Evolutionary conservation across 176 grass and related monocot genomes (phyloP), one percentile per base, ranked within the genome.

Genomic region (Oryza glumipatula): DNA sequence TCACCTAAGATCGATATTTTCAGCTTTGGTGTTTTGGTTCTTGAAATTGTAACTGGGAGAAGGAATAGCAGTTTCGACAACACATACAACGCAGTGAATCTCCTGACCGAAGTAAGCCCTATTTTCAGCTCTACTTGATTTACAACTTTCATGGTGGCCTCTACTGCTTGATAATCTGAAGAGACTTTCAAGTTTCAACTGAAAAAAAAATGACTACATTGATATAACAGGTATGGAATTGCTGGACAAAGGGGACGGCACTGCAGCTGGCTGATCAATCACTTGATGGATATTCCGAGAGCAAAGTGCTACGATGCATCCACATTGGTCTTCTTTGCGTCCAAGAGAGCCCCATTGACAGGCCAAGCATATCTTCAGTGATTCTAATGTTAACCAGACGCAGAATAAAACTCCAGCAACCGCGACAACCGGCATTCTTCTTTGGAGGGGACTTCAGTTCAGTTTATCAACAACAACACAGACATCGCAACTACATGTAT

Each of bases 291-390:
- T 26, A 81, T 46, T 19, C 76, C 44, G 43, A 15, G 10, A 54
- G 43, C 73, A 21, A 51, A 63, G 32, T 67, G 11, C 64, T 86
- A 47, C 46, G 69, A 89, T 70, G 68, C 77, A 76, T 90, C 54
- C 82, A 90, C 24, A 56, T 94, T 65, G 88, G 84, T 33, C 70
- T 94, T 81, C 82, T 90, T 11, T 94, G 92, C 7, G 85, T 90
- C 45, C 88, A 94, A 51, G 82, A 86, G 45, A 15, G 36, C 24
- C 78, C 78, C 2, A 47, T 88, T 26, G 82, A 88, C n/a, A 87
- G 88, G 1, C 92, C 86, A 5, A 86, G 71, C 65, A 90, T 90
- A 79, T 90, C 76, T 22, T 67, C 68, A 3, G 86, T 90, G 13
- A n/a, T 88, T 60, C 49, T 90, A 23, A 90, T 94, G 92, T 63